phyloP scores from a whole-genome alignment of 768 basidiomycete species.

The Podaxis pistillaris region DNA sequence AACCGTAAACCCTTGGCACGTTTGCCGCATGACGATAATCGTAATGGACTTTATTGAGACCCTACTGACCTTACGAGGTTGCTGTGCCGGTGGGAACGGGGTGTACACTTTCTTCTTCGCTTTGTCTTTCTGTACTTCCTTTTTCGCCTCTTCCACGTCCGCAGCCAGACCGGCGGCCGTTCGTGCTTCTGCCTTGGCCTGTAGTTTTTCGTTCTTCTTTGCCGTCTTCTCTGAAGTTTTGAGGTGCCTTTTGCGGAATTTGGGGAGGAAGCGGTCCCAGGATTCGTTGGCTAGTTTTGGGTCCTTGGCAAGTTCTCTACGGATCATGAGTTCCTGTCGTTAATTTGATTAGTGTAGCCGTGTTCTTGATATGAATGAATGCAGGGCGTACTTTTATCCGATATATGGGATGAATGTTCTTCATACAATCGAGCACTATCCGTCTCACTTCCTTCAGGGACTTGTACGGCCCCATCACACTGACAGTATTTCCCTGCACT shows the following conservation, averaged over 20 bases:
- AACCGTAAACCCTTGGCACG: neutral
- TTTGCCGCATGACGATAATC: neutral
- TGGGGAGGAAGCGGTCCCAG: constrained; percentile 97
- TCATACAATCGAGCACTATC: constrained; percentile 99
- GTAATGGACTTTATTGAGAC: neutral
- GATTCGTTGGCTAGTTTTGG: constrained; percentile 91
- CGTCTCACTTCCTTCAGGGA: constrained; percentile 93
- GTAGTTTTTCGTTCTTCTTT: constrained; percentile 77
- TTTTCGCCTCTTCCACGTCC: constrained; percentile 25
- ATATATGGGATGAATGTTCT: constrained; percentile 98
- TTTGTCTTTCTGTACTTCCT: constrained; percentile 40
- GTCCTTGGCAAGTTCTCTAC: constrained; percentile 96
- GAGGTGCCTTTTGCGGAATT: constrained; percentile 91
- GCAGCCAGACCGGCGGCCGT: constrained; percentile 61
- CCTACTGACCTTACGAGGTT: constrained; percentile 76
- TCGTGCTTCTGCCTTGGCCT: constrained; percentile 60
- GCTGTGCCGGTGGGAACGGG: constrained; percentile 96
- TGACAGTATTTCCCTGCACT: constrained; percentile 97
- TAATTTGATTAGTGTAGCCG: neutral
- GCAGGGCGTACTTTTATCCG: constrained; percentile 76
- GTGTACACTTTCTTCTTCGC: constrained; percentile 89
- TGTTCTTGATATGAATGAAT: neutral
- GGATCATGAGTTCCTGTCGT: constrained; percentile 92
- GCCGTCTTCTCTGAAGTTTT: constrained; percentile 93
- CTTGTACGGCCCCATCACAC: constrained; percentile 96